Conservation (phyloP, 257 asterid species). For the Linderniella brevidens region DNA sequence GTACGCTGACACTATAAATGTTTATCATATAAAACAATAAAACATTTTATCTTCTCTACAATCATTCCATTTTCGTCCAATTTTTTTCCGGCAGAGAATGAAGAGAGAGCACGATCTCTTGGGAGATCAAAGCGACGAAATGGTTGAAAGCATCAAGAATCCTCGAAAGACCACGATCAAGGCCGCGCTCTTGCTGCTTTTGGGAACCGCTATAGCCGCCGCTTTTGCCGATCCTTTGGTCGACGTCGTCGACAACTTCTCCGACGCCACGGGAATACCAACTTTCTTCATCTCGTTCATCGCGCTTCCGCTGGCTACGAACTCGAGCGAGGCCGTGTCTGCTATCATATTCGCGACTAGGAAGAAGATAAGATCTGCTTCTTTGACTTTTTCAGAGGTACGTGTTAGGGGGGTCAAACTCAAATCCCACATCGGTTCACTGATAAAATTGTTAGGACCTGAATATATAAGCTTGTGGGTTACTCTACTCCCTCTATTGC, state of each 20-base stretch:
- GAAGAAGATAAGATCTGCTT: constrained; percentile 46
- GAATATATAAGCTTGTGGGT: no score
- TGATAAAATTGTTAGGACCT: no score
- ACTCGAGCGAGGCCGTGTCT: constrained; percentile 72
- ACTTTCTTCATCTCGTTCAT: constrained; percentile 65
- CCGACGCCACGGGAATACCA: constrained; percentile 54
- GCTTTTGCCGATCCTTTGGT: constrained; percentile 73
- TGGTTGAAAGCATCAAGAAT: constrained; percentile 32
- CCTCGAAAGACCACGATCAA: constrained; percentile 26
- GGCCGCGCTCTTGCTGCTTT: constrained; percentile 35
- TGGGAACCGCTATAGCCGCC: constrained; percentile 58
- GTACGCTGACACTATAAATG: constrained; percentile 17
- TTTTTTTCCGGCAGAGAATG: constrained; percentile 32
- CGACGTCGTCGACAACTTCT: constrained; percentile 58
- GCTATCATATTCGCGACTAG: constrained; percentile 53
- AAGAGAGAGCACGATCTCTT: constrained; percentile 36
- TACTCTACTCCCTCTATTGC: no score
- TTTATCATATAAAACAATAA: neutral
- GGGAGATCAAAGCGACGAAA: constrained; percentile 41
- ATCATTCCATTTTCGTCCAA: neutral
- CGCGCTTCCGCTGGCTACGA: constrained; percentile 57
- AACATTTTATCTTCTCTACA: neutral
- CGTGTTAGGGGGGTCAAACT: no score
- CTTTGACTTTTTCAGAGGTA: constrained; percentile 76
- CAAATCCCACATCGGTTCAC: no score